Evolutionary conservation across 2,329 filamentous ascomycete species (phyloP), one percentile per base, ranked within the genome.

Genomic region (Phyllosticta ampelicida): DNA sequence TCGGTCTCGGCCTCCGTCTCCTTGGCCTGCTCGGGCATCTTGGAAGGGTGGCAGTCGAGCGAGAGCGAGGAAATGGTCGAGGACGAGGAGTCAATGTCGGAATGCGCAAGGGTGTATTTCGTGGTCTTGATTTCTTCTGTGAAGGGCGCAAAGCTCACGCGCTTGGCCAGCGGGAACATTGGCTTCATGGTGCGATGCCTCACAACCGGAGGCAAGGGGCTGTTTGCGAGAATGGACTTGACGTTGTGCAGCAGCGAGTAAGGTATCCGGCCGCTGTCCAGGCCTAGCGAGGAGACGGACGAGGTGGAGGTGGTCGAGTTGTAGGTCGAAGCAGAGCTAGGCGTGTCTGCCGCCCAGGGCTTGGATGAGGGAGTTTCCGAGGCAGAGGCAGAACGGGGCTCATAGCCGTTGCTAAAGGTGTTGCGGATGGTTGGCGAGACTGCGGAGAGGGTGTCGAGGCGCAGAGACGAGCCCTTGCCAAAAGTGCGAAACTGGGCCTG

Each of bases 401-500:
- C 77, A 63, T 82, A 83, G 54, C 80, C 78, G 70, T 85, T 85
- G 64, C 73, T 77, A 66, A 83, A 83, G 55, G 82, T 85, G 68
- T 85, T 85, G 64, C 79, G 75, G 49, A 77, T 72, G 1, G 82
- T 85, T 10, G 83, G 83, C 8, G 83, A 84, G 28, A 78, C 75
- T n/a, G 79, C 73, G 54, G 78, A 78, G 20, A 81, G 71, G 2
- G 78, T 78, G 51, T 79, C 75, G 53, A 82, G 73, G 13, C 79
- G 76, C 51, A 83, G 69, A 57, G 77, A 78, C 21, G 77, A 76
- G 44, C 75, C 76, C 61, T 77, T 81, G 59, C 79, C 79, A 66
- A 81, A 82, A 20, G 77, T 76, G 59, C 71, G 68, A 10, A 70
- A 64, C 54, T 76, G 72, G 44, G 75, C 73, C 50, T 72, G 70